Evolutionary conservation across 2,329 filamentous ascomycete species (phyloP), one percentile per base, ranked within the genome.

Genomic region (Onygena corvina): DNA sequence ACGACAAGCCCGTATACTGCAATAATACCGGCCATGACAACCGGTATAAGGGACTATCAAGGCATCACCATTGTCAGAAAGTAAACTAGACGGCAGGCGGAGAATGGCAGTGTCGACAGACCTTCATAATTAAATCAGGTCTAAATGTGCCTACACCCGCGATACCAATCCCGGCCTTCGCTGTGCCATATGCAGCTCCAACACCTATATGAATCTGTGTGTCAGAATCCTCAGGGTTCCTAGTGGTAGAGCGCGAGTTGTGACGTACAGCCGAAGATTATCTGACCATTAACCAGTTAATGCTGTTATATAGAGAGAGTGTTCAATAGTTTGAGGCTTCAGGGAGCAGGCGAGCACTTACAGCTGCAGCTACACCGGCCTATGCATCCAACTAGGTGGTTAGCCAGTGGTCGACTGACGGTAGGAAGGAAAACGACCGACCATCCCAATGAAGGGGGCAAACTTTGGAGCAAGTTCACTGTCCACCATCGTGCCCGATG

Each of bases 1-100:
- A 98, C 89, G 61, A 98, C 92, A 59, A 98, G 84, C 47, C 89
- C 86, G 72, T 98, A 98, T 58, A 98, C 92, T 51, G 92, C 92
- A 62, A 98, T 87, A 65, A 98, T 98, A 79, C 92, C 92, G 60
- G 92, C 94, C 92, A 98, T 98, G 74, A 98, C 70, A 48, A 74
- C 71, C 25, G 71, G 71, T 47, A 74, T 72, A 40, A 74, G 62
- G 29, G 71, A 73, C 71, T 73, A 54, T 27, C 23, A n/a, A 21
- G 7, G 29, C 30, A 12, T n/a, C 16, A 14, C 16, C 12, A 18
- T 16, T 31, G 53, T 63, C 51, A 63, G 58, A 49, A 29, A 29
- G 27, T 11, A 29, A 29, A 5, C 5, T 5, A 29, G 5, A 40
- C 23, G n/a, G 23, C 23, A 18, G 29, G 20, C 11, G 5, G 35